Base-by-base conservation (phyloP, 106 monocot genomes). In the Dactylorhiza incarnata region DNA sequence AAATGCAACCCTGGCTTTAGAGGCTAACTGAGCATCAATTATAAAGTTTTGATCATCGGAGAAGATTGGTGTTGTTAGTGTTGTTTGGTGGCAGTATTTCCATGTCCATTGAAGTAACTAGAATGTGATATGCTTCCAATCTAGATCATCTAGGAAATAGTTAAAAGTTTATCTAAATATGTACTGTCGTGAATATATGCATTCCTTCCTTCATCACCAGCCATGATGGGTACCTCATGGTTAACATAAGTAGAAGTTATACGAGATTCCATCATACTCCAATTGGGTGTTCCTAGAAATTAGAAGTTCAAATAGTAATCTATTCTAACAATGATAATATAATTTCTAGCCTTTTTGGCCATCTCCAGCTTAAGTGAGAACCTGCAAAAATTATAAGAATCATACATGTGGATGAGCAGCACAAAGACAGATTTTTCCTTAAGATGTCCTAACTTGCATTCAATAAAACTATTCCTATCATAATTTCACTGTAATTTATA, bases 231-330 rank as follows among this genome's bases (percentile, higher is more conserved):
- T 49, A 78, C 11, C 81, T 62, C 78, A 67, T 71, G 29, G 44
- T 56, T 72, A 67, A 73, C 53, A 73, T 79, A 70, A 53, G 72
- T 58, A 74, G 93, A 88, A 24, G 70, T 78, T 56, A 91, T 74
- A 43, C 71, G 75, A 52, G 96, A 82, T 61, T 80, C 77, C 16
- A 77, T 82, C 81, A 91, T 72, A 71, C 82, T 86, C 89, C 93
- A 97, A 29, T 82, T 74, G 10, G 78, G 85, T 59, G 81, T 83
- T 23, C 87, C 85, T 0, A 85, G 68, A 69, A 78, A 78, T 46
- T 76, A 86, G 65, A 77, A 86, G 37, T 77, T 86, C 45, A 97
- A 52, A 72, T 76, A 72, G 76, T 93, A 93, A 74, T 97, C 89
- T 66, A 82, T 91, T 65, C 89, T 87, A 62, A 86, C 71, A 50